Evolutionary conservation across 495 filamentous ascomycete species (phyloP), one percentile per base, ranked within the genome.

Genomic region (Sordaria brevicollis): DNA sequence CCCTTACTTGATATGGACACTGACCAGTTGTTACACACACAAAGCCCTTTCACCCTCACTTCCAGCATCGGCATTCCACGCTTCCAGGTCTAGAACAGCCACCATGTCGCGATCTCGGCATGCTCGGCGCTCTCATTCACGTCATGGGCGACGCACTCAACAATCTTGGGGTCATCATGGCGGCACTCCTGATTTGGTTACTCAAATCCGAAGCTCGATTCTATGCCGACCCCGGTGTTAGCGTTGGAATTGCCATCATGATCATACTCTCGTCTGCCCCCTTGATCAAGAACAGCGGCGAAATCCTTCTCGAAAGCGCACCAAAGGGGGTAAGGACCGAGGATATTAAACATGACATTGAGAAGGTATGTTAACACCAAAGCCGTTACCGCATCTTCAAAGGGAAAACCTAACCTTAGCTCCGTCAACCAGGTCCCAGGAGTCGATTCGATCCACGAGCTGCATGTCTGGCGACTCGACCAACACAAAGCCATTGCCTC

Each of bases 391-490:
- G 35, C 25, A 10, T 29, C 11, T 2, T 29, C 21, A 29, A 3
- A 21, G 13, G 4, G 25, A 25, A 11, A 15, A 2, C n/a, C 19
- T 72, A 25, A 66, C 36, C 11, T 21, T 5, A 39, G 25, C 29
- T 2, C 7, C 17, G 4, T 9, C 9, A 31, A 5, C 37, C 67
- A 89, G 71, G 89, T 97, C 33, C 89, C 89, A 1, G 94, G 94
- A 67, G 86, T 97, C 66, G 81, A 90, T 65, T 89, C 89, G 35
- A 91, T 94, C 43, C 94, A 97, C 78, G 93, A 98, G 74, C 82
- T 97, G 19, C 94, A 98, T 76, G 91, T 97, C 66, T 98, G 94
- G 94, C 91, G 94, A 67, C 85, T 98, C 29, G 92, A 89, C 69
- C 92, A 97, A 77, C 89, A 90, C n/a, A 97, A 97, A 78, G 82